These are phyloP conservation scores for Discostella pseudostelligera DNA, from an alignment of 108 stramenopile species.

Conservation along the genomic window DNA sequence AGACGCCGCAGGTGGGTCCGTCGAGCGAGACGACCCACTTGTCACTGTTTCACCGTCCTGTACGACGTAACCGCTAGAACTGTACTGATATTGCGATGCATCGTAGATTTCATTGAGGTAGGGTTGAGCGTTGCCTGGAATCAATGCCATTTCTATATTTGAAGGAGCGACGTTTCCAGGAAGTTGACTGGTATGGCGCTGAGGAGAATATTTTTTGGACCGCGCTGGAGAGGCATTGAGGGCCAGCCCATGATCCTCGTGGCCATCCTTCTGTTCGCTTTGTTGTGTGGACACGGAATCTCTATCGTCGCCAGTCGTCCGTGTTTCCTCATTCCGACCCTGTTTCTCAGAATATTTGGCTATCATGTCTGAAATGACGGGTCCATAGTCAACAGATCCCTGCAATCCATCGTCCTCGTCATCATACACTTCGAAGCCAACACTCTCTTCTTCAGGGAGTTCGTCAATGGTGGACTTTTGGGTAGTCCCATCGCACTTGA, in stretches of 20 bases:
- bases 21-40: conserved; percentile 23
- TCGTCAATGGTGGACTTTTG: background rate
- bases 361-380: conserved; percentile 24
- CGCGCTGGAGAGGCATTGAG: too few species aligned
- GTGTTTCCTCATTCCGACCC: background rate
- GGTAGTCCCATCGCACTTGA: background rate
- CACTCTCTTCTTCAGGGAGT: conserved; percentile 2
- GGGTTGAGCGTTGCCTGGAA: too few species aligned
- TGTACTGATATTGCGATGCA: conserved; percentile 2
- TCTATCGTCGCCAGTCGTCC: background rate
- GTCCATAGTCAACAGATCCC: conserved; percentile 20
- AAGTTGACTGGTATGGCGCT: too few species aligned
- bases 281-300: background rate
- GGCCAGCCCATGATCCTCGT: background rate
- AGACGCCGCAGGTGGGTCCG: conserved; percentile 46
- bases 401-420: conserved; percentile 8
- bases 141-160: too few species aligned
- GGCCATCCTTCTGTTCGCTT: background rate
- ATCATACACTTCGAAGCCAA: conserved; percentile 16
- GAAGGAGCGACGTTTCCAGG: too few species aligned
- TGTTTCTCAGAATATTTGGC: conserved; percentile 24
- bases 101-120: background rate
- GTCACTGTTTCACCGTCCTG: conserved; percentile 21
- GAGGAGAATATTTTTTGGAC: too few species aligned
- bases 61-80: background rate